Evolutionary conservation across 108 stramenopile genomes (phyloP).

Genomic region (Schizochytrium sp.): DNA sequence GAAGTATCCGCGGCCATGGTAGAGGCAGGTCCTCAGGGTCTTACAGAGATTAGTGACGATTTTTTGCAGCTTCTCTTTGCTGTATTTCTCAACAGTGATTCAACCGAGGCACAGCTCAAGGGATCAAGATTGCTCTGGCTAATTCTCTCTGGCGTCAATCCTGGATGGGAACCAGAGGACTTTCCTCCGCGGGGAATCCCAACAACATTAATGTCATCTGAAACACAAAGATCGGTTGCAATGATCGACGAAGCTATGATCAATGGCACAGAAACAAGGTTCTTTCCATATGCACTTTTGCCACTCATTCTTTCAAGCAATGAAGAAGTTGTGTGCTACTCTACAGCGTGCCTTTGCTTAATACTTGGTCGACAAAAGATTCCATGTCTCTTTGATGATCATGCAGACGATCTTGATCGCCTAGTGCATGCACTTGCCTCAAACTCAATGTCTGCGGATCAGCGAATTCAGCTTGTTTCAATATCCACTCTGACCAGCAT

Average conservation of each 20-base stretch:
- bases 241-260: not conserved
- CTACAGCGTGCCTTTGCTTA: not conserved
- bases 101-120: too few species aligned
- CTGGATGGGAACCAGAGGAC: conserved; percentile 11
- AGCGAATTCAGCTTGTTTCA: not conserved
- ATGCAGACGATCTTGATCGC: not conserved
- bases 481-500: conserved; percentile 7
- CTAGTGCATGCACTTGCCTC: not conserved
- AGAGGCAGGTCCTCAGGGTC: too few species aligned
- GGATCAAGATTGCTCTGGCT: not conserved
- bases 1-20: too few species aligned
- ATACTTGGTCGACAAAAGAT: not conserved
- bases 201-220: not conserved
- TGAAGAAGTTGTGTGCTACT: not conserved
- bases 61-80: too few species aligned
- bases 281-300: not conserved
- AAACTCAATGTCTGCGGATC: not conserved
- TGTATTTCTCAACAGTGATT: too few species aligned
- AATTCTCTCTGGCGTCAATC: conserved; percentile 1
- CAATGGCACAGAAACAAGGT: not conserved
- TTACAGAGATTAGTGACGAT: too few species aligned
- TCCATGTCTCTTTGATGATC: not conserved
- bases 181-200: not conserved
- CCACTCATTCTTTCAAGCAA: not conserved
- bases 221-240: not conserved